Percentiles rank a stretch among this genome's conserved stretches.
Evolutionary conservation across 2,329 filamentous ascomycete species (phyloP).

Genomic region (Nemania diffusa): DNA sequence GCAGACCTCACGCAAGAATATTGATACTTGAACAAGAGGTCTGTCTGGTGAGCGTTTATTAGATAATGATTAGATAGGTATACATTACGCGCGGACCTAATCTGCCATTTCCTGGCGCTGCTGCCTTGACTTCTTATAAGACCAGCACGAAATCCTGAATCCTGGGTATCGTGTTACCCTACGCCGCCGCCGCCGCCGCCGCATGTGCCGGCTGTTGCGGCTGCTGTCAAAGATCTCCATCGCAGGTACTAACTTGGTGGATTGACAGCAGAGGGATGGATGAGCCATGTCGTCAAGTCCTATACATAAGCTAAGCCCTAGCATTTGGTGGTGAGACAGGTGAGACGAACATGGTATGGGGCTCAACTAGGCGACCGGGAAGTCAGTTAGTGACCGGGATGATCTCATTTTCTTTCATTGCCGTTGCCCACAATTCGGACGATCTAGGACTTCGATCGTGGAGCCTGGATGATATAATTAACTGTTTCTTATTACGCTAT

Average conservation of each 20-base stretch:
- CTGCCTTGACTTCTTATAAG: not conserved
- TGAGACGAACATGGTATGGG: not conserved
- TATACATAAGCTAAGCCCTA: slow-evolving; percentile 21
- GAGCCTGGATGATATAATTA: not conserved
- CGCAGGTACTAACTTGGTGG: not conserved
- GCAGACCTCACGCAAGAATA: not conserved
- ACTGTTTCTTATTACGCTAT: no score
- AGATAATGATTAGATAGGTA: not conserved
- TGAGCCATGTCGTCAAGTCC: slow-evolving; percentile 14
- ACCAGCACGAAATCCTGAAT: not conserved
- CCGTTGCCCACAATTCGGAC: not conserved
- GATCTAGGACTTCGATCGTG: not conserved
- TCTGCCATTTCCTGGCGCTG: not conserved
- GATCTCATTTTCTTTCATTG: not conserved
- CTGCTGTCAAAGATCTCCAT: not conserved
- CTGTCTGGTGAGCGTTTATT: not conserved
- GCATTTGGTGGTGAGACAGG: not conserved
- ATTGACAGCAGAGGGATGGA: slow-evolving; percentile 7
- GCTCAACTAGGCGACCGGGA: not conserved
- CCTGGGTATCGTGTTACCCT: no score
- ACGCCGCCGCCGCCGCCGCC: not conserved
- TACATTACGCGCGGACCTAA: no score
- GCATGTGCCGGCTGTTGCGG: slow-evolving; percentile 4
- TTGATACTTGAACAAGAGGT: not conserved
- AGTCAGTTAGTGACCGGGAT: not conserved